Evolutionary conservation across 2,329 filamentous ascomycete genomes (phyloP).

Genomic region (Teratosphaeria destructans): DNA sequence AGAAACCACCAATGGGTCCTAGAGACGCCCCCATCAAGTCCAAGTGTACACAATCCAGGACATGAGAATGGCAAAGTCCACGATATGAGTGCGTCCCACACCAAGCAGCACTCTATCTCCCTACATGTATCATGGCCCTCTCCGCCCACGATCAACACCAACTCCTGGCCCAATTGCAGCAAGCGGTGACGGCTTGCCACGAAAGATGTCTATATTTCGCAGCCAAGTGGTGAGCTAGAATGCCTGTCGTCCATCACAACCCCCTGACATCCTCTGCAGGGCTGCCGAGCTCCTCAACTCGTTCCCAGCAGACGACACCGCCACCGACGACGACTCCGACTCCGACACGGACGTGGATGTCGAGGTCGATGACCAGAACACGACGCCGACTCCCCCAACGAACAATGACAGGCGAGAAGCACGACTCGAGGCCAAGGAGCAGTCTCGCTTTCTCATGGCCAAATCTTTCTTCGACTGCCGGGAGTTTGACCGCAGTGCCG

Average conservation of each 20-base stretch:
- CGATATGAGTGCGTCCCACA: not conserved
- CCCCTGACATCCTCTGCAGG: conserved; percentile 43
- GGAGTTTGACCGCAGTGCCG: conserved; percentile 87
- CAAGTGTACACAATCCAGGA: not conserved
- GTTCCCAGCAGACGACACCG: conserved; percentile 47
- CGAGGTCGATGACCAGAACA: conserved; percentile 8
- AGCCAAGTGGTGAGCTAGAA: conserved; percentile 67
- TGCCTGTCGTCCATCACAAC: not conserved
- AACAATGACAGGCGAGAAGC: conserved; percentile 63
- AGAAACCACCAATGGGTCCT: not conserved
- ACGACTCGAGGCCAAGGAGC: conserved; percentile 64
- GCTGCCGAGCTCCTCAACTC: conserved; percentile 87
- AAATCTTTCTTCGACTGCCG: conserved; percentile 93
- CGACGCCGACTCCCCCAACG: conserved; percentile 22
- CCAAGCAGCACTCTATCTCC: not conserved
- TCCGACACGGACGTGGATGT: conserved; percentile 37
- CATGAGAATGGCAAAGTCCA: not conserved
- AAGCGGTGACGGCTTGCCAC: conserved; percentile 80
- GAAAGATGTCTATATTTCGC: conserved; percentile 93
- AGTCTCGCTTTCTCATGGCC: conserved; percentile 75
- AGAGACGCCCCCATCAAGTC: not conserved
- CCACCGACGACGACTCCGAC: conserved; percentile 26
- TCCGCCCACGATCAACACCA: conserved; percentile 41
- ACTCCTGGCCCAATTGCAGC: conserved; percentile 65
- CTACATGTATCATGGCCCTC: conserved; percentile 20